phyloP scores from a whole-genome alignment of 495 filamentous ascomycete species.

The Penicillium coffeae region DNA sequence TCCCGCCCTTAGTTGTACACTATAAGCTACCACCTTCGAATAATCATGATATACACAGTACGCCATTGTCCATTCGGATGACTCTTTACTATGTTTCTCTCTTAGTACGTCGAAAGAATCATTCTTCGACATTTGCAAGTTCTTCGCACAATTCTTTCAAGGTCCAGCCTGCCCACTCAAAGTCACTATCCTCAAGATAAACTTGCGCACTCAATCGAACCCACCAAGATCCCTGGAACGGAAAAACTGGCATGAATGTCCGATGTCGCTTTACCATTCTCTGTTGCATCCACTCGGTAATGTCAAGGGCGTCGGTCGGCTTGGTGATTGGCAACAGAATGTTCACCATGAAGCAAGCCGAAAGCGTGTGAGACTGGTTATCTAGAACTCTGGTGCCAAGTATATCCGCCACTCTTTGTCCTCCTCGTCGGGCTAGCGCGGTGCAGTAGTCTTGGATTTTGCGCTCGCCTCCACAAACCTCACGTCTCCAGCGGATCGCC shows the following conservation, averaged over 20 bases:
- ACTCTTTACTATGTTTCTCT: no score
- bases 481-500: conserved; percentile 57
- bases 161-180: conserved; percentile 7
- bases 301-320: conserved; percentile 21
- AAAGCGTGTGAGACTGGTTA: conserved; percentile 16
- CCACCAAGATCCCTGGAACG: conserved; percentile 2
- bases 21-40: no score
- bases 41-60: no score
- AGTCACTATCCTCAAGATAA: conserved; percentile 5
- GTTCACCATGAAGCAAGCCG: conserved; percentile 53
- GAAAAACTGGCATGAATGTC: conserved; percentile 57
- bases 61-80: no score
- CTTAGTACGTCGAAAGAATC: no score
- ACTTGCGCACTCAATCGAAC: conserved; percentile 3
- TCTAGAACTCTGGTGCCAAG: conserved; percentile 61
- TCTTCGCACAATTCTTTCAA: background rate
- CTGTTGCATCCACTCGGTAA: conserved; percentile 54
- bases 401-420: conserved; percentile 48
- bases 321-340: conserved; percentile 58
- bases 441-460: conserved; percentile 2
- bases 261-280: conserved; percentile 53
- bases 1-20: no score
- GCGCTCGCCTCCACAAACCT: conserved; percentile 51
- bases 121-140: background rate
- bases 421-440: conserved; percentile 52